phyloP scores from a whole-genome alignment of 73 alveolate species.

The Strombidium stylifer region DNA sequence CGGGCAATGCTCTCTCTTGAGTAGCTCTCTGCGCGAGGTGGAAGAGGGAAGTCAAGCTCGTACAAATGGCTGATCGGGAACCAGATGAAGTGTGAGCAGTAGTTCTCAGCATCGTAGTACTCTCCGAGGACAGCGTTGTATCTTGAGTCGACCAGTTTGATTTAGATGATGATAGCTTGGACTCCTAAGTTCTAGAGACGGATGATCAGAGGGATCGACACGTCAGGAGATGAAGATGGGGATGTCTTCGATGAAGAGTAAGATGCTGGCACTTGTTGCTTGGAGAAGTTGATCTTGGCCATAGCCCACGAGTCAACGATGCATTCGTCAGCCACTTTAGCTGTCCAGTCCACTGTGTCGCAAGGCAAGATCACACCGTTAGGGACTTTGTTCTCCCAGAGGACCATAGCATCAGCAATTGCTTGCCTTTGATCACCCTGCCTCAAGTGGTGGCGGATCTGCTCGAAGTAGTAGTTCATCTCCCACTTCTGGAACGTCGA shows the following conservation, averaged over 20 bases:
- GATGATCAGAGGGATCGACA: slow-evolving; percentile 31
- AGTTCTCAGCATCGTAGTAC: slow-evolving; percentile 50
- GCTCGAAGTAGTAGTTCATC: slow-evolving; percentile 81
- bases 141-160: slow-evolving; percentile 42
- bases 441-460: slow-evolving; percentile 72
- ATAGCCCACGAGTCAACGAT: slow-evolving; percentile 71
- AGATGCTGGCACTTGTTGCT: background rate
- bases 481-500: slow-evolving; percentile 75
- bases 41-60: slow-evolving; percentile 38
- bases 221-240: slow-evolving; percentile 10
- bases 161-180: slow-evolving; percentile 30
- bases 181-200: slow-evolving; percentile 27
- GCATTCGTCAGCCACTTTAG: slow-evolving; percentile 79
- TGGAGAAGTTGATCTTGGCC: slow-evolving; percentile 48
- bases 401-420: slow-evolving; percentile 72
- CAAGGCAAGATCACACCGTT: slow-evolving; percentile 86
- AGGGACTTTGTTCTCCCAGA: slow-evolving; percentile 85
- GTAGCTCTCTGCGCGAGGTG: slow-evolving; percentile 36
- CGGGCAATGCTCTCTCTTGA: background rate
- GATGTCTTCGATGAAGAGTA: background rate
- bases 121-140: slow-evolving; percentile 44
- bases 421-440: slow-evolving; percentile 72
- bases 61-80: slow-evolving; percentile 42
- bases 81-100: slow-evolving; percentile 52
- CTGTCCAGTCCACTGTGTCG: slow-evolving; percentile 86